phyloP scores from a whole-genome alignment of 805 yeast species.

The Yamadazyma tumulicola region DNA sequence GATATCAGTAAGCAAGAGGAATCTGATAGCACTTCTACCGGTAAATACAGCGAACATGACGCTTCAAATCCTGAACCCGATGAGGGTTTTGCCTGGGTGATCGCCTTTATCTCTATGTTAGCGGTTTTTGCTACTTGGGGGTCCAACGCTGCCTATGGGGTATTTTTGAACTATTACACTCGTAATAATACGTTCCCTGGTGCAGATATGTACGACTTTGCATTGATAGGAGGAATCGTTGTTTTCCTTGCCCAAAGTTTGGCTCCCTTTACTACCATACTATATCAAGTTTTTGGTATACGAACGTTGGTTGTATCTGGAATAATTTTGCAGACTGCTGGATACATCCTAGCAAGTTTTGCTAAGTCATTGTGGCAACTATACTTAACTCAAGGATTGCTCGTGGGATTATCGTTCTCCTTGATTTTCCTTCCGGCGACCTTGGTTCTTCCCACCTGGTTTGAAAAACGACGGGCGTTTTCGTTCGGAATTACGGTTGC shows the following conservation, averaged over 20 bases:
- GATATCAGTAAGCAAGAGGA: not conserved
- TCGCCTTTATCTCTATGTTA: constrained; percentile 47
- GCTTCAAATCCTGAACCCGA: constrained; percentile 26
- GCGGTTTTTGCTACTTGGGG: constrained; percentile 54
- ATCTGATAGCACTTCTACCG: constrained; percentile 1
- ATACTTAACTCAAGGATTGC: constrained; percentile 49
- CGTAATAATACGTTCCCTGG: constrained; percentile 32
- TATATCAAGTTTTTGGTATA: constrained; percentile 49
- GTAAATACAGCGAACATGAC: not conserved
- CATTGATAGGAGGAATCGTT: constrained; percentile 49
- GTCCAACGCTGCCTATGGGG: constrained; percentile 55
- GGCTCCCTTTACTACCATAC: constrained; percentile 50
- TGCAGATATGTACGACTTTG: constrained; percentile 43
- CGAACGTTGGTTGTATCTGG: constrained; percentile 46
- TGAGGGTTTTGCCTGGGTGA: constrained; percentile 53
- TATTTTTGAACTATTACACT: constrained; percentile 51
- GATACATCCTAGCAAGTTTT: constrained; percentile 50
- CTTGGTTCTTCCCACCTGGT: constrained; percentile 48
- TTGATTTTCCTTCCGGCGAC: constrained; percentile 43
- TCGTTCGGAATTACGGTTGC: constrained; percentile 47
- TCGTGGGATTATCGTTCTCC: constrained; percentile 48
- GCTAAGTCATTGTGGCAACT: constrained; percentile 50
- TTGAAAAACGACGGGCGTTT: constrained; percentile 39
- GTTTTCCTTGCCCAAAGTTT: constrained; percentile 54
- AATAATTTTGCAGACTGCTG: constrained; percentile 38